Conservation (phyloP, 2,329 filamentous ascomycete genomes). For the Botrytis elliptica region DNA sequence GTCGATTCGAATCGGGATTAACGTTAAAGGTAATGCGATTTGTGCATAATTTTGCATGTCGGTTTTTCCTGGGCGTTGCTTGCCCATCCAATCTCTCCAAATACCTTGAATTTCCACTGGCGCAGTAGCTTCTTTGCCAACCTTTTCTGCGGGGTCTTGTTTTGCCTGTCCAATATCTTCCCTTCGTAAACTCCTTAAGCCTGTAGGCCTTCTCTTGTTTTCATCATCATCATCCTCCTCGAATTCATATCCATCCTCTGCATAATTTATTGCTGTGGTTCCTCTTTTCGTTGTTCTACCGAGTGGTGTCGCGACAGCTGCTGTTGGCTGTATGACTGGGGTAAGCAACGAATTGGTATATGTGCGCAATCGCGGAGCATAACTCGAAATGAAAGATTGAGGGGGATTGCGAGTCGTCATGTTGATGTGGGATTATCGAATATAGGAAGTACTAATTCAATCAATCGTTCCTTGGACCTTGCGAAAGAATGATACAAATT, state of each 20-base stretch:
- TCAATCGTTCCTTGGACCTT: not conserved
- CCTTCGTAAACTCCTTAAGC: slow-evolving; percentile 76
- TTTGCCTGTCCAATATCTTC: slow-evolving; percentile 67
- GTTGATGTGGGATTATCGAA: slow-evolving; percentile 19
- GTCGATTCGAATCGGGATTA: slow-evolving; percentile 96
- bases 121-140: slow-evolving; percentile 75
- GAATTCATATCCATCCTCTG: slow-evolving; percentile 92
- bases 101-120: slow-evolving; percentile 87
- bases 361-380: slow-evolving; percentile 83
- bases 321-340: slow-evolving; percentile 72
- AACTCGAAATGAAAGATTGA: slow-evolving; percentile 87
- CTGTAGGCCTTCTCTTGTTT: slow-evolving; percentile 69
- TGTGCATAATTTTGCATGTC: slow-evolving; percentile 63
- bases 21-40: slow-evolving; percentile 77
- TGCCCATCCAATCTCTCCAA: slow-evolving; percentile 94
- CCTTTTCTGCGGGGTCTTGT: slow-evolving; percentile 67
- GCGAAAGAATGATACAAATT: not conserved
- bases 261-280: slow-evolving; percentile 95
- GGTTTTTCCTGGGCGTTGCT: slow-evolving; percentile 55
- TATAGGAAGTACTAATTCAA: not conserved
- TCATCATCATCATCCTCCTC: slow-evolving; percentile 73
- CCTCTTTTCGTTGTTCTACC: slow-evolving; percentile 94
- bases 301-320: slow-evolving; percentile 61
- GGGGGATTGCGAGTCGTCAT: slow-evolving; percentile 50
- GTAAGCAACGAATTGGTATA: slow-evolving; percentile 92